Evolutionary conservation across 192 early-diverging fungal species (phyloP).

Genomic region (Rhizoclosmatium globosum): DNA sequence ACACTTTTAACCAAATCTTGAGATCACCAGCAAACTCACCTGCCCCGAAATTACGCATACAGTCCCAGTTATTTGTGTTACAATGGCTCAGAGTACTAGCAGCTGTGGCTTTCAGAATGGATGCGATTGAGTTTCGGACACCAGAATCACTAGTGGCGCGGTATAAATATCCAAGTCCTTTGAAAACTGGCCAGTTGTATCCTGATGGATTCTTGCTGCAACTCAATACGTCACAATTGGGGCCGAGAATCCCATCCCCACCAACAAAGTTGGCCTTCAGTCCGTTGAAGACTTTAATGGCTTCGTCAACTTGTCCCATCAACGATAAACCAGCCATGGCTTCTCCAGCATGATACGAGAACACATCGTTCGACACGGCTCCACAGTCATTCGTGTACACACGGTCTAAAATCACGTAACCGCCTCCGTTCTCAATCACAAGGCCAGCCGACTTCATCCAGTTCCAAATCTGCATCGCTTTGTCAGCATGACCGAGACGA

Average conservation of each 20-base stretch:
- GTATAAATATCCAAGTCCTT: conserved; percentile 20
- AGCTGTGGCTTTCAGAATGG: conserved; percentile 9
- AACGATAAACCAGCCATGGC: conserved; percentile 29
- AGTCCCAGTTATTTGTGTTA: conserved; percentile 31
- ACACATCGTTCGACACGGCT: neutral
- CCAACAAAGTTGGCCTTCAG: conserved; percentile 6
- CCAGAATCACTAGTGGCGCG: neutral
- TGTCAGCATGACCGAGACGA: conserved; percentile 42
- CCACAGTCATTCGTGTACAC: neutral
- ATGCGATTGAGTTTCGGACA: neutral
- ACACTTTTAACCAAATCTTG: neutral
- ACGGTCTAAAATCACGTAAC: conserved; percentile 29
- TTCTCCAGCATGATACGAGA: conserved; percentile 36
- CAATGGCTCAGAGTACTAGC: neutral
- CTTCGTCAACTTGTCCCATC: conserved; percentile 14
- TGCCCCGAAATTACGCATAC: conserved; percentile 27
- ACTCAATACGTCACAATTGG: neutral
- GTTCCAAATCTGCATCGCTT: conserved; percentile 37
- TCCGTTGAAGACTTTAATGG: neutral
- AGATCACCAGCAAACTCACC: neutral
- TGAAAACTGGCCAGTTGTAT: conserved; percentile 34
- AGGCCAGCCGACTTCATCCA: conserved; percentile 46
- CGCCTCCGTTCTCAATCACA: neutral
- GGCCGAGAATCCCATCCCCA: neutral
- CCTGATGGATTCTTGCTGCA: conserved; percentile 3